Evolutionary conservation across 306 rosid genomes (phyloP).

Genomic region (Morella rubra): DNA sequence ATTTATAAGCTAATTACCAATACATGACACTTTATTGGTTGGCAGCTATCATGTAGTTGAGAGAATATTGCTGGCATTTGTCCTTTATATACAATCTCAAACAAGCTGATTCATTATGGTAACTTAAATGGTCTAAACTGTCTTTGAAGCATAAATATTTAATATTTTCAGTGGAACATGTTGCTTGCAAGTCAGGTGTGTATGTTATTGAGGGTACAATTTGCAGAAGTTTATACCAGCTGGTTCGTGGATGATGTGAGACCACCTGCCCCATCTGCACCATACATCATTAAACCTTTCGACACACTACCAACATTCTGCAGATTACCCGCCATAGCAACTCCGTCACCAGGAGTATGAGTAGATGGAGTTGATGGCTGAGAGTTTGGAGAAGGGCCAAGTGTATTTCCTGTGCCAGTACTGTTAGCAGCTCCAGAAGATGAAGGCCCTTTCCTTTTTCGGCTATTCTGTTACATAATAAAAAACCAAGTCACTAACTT

Average conservation of each 20-base stretch:
- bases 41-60: constrained; percentile 10
- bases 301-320: constrained; percentile 67
- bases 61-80: constrained; percentile 6
- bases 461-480: constrained; percentile 51
- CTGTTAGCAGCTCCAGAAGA: constrained; percentile 98
- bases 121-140: neutral
- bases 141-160: neutral
- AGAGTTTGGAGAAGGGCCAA: constrained; percentile 84
- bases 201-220: constrained; percentile 18
- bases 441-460: constrained; percentile 90
- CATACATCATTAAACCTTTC: constrained; percentile 67
- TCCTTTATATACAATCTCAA: neutral
- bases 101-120: neutral
- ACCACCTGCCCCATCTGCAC: constrained; percentile 76
- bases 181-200: constrained; percentile 22
- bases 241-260: constrained; percentile 91
- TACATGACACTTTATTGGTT: neutral
- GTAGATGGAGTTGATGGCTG: constrained; percentile 96
- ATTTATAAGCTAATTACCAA: neutral
- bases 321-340: constrained; percentile 62
- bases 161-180: neutral
- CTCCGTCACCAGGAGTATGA: constrained; percentile 91
- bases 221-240: constrained; percentile 56
- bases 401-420: constrained; percentile 91
- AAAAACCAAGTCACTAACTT: constrained; percentile 29